Percentiles rank a stretch among this genome's conserved stretches.
These are phyloP conservation scores for Corchorus capsularis DNA, from an alignment of 345 rosid genomes.

Conservation along the genomic window DNA sequence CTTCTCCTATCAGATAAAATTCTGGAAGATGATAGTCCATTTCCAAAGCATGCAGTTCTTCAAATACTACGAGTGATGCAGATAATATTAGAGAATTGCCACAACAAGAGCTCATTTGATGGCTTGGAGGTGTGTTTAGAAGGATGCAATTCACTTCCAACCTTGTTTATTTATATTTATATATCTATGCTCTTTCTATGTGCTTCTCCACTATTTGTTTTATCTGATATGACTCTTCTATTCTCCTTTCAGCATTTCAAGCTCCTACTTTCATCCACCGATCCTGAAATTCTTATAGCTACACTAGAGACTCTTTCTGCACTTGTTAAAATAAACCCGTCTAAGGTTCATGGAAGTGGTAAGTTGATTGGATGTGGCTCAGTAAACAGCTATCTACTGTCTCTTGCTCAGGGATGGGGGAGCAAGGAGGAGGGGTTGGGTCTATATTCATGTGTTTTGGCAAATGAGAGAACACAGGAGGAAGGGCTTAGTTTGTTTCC, in stretches of 20 bases:
- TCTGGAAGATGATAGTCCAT: constrained; percentile 63
- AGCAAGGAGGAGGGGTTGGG: constrained; percentile 98
- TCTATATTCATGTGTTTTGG: constrained; percentile 82
- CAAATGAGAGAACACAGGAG: constrained; percentile 83
- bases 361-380: constrained; percentile 88
- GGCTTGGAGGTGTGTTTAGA: constrained; percentile 73
- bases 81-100: constrained; percentile 86
- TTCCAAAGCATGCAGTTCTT: constrained; percentile 81
- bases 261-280: constrained; percentile 87
- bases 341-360: constrained; percentile 84
- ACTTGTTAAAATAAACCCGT: constrained; percentile 85
- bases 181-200: background rate
- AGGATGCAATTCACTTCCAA: background rate
- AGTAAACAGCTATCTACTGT: constrained; percentile 76
- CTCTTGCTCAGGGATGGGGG: constrained; percentile 98
- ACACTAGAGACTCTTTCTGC: constrained; percentile 83
- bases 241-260: constrained; percentile 75
- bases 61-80: constrained; percentile 93
- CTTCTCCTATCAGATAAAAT: constrained; percentile 73
- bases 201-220: background rate
- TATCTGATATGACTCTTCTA: constrained; percentile 20
- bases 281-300: constrained; percentile 91
- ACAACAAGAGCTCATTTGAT: constrained; percentile 86
- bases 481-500: constrained; percentile 89
- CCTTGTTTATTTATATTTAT: constrained; percentile 8